phyloP scores from a whole-genome alignment of 768 basidiomycete genomes.

The Pleurotus eryngii region DNA sequence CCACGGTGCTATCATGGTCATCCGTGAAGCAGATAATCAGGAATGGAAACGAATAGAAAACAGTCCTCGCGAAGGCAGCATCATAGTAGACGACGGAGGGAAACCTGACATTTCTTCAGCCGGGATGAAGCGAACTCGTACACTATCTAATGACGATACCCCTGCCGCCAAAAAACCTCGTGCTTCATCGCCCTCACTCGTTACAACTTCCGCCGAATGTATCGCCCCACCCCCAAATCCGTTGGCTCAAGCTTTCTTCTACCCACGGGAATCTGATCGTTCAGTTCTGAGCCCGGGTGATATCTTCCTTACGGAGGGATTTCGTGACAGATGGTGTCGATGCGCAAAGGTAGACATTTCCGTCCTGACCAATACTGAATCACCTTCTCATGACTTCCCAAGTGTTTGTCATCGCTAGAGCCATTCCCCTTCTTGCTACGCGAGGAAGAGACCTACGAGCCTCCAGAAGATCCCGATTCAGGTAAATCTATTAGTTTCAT shows the following conservation, averaged over 20 bases:
- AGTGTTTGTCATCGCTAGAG: slow-evolving; percentile 62
- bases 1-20: slow-evolving; percentile 62
- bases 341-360: slow-evolving; percentile 50
- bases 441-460: slow-evolving; percentile 83
- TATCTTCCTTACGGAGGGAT: slow-evolving; percentile 71
- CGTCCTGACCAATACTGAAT: slow-evolving; percentile 2
- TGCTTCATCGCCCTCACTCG: slow-evolving; percentile 13
- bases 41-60: slow-evolving; percentile 54
- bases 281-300: slow-evolving; percentile 56
- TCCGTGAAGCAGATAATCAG: slow-evolving; percentile 40
- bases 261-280: slow-evolving; percentile 21
- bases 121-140: slow-evolving; percentile 51
- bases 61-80: slow-evolving; percentile 9
- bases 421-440: slow-evolving; percentile 59
- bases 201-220: slow-evolving; percentile 34
- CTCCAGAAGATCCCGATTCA: slow-evolving; percentile 84
- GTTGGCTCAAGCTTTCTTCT: slow-evolving; percentile 43
- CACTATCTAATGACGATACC: slow-evolving; percentile 31
- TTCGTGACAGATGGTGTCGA: slow-evolving; percentile 76
- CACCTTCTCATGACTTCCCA: slow-evolving; percentile 6
- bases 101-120: slow-evolving; percentile 19
- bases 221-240: slow-evolving; percentile 51
- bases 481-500: slow-evolving; percentile 33
- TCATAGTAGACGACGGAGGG: slow-evolving; percentile 22
- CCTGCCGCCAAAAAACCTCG: slow-evolving; percentile 37